A percentile compares a stretch with the other conserved stretches of the same genome.
Evolutionary conservation across 257 asterid genomes (phyloP).

Genomic region (Datura wrightii): DNA sequence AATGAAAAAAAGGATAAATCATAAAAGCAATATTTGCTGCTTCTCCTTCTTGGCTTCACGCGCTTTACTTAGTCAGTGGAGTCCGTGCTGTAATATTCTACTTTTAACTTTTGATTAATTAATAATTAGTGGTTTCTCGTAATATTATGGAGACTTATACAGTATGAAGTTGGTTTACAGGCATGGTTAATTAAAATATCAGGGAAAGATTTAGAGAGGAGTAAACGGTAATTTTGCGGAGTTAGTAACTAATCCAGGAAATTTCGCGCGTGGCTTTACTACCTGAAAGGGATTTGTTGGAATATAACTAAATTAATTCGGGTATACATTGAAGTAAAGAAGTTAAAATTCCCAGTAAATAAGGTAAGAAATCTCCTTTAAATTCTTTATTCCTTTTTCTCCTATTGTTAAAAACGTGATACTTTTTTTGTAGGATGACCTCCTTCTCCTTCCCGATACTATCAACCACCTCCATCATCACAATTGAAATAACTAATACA

Average conservation of each 20-base stretch:
- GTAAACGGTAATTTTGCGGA: background rate
- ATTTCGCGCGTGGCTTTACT: background rate
- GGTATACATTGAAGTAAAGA: conserved; percentile 7
- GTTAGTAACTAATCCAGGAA: background rate
- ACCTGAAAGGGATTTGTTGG: background rate
- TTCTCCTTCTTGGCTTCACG: background rate
- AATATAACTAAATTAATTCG: background rate
- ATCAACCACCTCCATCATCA: no score
- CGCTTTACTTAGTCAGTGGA: background rate
- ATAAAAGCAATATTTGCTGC: background rate
- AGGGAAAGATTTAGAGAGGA: background rate
- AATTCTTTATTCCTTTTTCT: background rate
- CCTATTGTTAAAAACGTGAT: background rate
- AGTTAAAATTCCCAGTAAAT: background rate
- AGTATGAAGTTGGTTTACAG: no score
- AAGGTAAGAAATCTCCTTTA: background rate
- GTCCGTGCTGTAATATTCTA: background rate
- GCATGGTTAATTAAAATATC: background rate
- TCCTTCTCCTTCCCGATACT: no score
- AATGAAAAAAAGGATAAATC: background rate
- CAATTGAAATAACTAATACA: no score
- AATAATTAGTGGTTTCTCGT: background rate
- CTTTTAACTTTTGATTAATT: background rate
- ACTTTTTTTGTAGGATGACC: background rate
- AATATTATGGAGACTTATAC: no score